These are phyloP conservation scores for Luzula sylvatica DNA, from an alignment of 176 grass and related monocot species.

Conservation along the genomic window DNA sequence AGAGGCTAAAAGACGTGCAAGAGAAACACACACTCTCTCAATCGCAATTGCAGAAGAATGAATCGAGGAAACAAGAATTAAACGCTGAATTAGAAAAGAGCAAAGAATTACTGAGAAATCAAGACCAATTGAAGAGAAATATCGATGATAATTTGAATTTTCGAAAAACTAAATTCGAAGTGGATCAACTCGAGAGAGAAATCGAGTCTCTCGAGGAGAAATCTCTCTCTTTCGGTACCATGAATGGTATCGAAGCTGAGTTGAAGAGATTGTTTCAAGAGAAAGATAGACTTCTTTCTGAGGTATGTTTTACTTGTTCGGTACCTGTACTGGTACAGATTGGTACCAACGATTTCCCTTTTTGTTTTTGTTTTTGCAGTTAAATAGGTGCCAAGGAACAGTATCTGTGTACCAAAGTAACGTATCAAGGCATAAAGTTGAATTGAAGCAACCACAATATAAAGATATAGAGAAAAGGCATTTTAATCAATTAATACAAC, in stretches of 20 bases:
- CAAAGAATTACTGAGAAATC: slow-evolving; percentile 58
- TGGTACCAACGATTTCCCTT: too few species aligned
- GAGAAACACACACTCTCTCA: slow-evolving; percentile 31
- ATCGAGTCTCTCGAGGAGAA: slow-evolving; percentile 75
- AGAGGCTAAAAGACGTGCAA: slow-evolving; percentile 55
- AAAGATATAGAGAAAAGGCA: slow-evolving; percentile 86
- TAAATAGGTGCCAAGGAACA: slow-evolving; percentile 86
- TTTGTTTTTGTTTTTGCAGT: slow-evolving; percentile 36
- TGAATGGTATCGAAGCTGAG: slow-evolving; percentile 69
- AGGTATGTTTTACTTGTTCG: too few species aligned
- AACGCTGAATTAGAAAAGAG: slow-evolving; percentile 55
- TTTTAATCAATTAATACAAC: slow-evolving; percentile 88
- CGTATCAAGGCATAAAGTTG: slow-evolving; percentile 78
- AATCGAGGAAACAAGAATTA: slow-evolving; percentile 41
- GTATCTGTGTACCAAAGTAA: slow-evolving; percentile 85
- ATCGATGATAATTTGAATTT: slow-evolving; percentile 97
- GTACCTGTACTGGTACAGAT: too few species aligned
- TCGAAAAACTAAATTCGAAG: slow-evolving; percentile 78
- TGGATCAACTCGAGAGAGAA: slow-evolving; percentile 62
- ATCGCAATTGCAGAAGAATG: slow-evolving; percentile 44
- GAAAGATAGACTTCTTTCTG: slow-evolving; percentile 82
- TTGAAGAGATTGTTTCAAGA: slow-evolving; percentile 71
- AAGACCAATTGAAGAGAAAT: slow-evolving; percentile 91
- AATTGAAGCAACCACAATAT: slow-evolving; percentile 89
- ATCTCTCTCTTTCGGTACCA: slow-evolving; percentile 54